phyloP scores from a whole-genome alignment of 2,329 filamentous ascomycete genomes.

The Xylaria hypoxylon region DNA sequence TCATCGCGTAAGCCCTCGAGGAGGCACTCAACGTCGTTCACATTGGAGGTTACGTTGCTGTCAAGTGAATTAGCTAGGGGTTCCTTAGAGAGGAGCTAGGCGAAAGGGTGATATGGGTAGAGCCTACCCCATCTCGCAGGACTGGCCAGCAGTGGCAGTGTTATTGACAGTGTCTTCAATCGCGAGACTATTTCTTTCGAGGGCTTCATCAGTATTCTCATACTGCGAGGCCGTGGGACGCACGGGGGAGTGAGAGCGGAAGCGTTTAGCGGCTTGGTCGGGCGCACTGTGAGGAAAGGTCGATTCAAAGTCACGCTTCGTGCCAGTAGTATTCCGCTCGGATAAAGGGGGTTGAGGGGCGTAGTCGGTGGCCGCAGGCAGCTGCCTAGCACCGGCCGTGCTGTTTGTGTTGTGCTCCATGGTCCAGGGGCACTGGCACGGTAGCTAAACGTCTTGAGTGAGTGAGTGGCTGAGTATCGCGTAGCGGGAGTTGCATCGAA shows the following conservation, averaged over 20 bases:
- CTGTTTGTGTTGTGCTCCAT: background rate
- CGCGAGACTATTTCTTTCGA: no score
- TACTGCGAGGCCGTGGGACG: background rate
- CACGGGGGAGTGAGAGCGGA: background rate
- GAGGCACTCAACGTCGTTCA: background rate
- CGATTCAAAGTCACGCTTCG: constrained; percentile 19
- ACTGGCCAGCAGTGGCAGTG: background rate
- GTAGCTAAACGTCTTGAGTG: background rate
- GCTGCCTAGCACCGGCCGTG: background rate
- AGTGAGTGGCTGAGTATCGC: background rate
- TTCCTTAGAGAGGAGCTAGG: background rate
- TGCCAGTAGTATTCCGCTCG: background rate
- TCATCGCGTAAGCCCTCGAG: background rate
- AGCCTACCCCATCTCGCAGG: background rate
- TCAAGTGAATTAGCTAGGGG: background rate
- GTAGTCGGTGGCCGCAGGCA: background rate
- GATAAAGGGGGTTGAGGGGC: background rate
- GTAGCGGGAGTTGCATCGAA: background rate
- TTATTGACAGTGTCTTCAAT: no score
- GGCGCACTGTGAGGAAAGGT: background rate
- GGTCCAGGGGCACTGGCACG: background rate
- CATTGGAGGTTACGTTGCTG: no score
- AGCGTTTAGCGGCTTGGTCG: background rate
- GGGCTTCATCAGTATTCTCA: background rate
- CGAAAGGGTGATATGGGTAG: background rate